Evolutionary conservation across 495 filamentous ascomycete genomes (phyloP).

Genomic region (Immersiella caudata): DNA sequence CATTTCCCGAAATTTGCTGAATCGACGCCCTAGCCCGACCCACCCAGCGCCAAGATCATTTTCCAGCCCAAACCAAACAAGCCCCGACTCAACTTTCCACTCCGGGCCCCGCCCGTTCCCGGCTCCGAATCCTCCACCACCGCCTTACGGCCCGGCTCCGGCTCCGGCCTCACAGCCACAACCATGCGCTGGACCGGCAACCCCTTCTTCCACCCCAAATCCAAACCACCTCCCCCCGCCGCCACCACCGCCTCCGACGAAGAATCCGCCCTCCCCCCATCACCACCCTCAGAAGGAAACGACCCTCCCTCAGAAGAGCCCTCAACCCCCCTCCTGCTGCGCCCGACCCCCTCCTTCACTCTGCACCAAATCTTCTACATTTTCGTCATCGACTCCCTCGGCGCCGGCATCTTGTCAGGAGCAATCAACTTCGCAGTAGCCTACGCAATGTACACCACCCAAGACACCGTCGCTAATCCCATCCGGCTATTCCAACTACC

Average conservation of each 20-base stretch:
- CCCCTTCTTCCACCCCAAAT: constrained; percentile 34
- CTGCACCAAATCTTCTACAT: constrained; percentile 46
- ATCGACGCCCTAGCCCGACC: neutral
- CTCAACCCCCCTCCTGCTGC: constrained; percentile 15
- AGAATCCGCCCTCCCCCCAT: neutral
- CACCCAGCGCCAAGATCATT: neutral
- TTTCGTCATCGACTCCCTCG: constrained; percentile 43
- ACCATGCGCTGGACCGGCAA: constrained; percentile 44
- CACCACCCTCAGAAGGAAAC: neutral
- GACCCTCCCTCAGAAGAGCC: constrained; percentile 10
- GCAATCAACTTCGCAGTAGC: constrained; percentile 51
- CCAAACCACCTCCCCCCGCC: constrained; percentile 1
- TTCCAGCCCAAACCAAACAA: neutral
- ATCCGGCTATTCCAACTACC: constrained; percentile 47
- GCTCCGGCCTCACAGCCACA: neutral
- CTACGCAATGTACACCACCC: constrained; percentile 45
- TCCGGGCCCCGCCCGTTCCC: neutral
- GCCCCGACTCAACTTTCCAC: neutral
- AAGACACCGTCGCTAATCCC: constrained; percentile 20
- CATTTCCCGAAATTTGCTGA: neutral
- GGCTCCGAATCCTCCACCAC: neutral
- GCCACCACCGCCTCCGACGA: constrained; percentile 16
- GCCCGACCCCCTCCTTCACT: constrained; percentile 40
- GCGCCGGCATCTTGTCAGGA: constrained; percentile 42
- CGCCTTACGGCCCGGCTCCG: too few relatives aligned